phyloP scores from a whole-genome alignment of 1,139 yeast genomes.

The Yamadazyma atmosphaerica region DNA sequence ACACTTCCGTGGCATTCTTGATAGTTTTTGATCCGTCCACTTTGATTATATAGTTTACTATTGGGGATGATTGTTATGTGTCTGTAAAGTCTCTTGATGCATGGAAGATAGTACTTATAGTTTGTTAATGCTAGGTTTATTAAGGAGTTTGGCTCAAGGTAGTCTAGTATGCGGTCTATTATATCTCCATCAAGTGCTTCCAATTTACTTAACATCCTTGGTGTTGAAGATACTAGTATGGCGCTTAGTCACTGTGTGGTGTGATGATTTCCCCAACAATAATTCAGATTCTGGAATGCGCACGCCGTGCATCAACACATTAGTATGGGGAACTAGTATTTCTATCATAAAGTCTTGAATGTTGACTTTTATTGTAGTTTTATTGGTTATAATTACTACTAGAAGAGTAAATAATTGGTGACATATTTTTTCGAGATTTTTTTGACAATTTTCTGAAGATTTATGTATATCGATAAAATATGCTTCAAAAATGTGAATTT shows the following conservation, averaged over 20 bases:
- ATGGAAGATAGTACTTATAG: slow-evolving; percentile 37
- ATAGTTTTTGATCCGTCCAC: slow-evolving; percentile 21
- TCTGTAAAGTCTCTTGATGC: slow-evolving; percentile 30
- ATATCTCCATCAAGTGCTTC: slow-evolving; percentile 6
- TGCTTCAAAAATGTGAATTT: not conserved
- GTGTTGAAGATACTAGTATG: not conserved
- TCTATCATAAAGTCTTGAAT: too few species aligned
- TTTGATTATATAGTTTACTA: slow-evolving; percentile 21
- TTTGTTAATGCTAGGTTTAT: slow-evolving; percentile 39
- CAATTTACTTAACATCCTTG: too few species aligned
- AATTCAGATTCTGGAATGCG: not conserved
- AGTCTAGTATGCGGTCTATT: slow-evolving; percentile 20
- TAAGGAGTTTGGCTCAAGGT: slow-evolving; percentile 35
- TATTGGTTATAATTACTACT: too few species aligned
- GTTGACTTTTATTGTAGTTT: too few species aligned
- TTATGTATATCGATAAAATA: too few species aligned
- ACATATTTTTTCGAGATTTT: not conserved
- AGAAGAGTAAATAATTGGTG: too few species aligned
- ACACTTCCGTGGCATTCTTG: slow-evolving; percentile 19
- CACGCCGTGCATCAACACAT: not conserved
- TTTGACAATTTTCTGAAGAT: not conserved
- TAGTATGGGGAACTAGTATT: too few species aligned
- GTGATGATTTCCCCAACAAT: not conserved
- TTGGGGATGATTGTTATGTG: slow-evolving; percentile 24
- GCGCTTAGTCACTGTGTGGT: not conserved